Evolutionary conservation across 352 stramenopile genomes (phyloP).

Genomic region (Blastocystis sp.): DNA sequence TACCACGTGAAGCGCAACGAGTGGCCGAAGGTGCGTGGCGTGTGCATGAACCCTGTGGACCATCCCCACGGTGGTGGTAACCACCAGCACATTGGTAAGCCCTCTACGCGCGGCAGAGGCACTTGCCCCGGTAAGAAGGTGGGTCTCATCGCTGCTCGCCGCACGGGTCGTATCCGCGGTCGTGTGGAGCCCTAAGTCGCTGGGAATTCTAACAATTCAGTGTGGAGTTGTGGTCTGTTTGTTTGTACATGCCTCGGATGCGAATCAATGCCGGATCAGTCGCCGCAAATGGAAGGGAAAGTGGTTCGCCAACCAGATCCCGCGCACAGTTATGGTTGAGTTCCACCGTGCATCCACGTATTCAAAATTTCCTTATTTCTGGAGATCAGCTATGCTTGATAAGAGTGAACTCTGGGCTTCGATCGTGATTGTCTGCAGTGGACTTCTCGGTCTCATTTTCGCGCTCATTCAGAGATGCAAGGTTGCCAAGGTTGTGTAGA

Average conservation of each 20-base stretch:
- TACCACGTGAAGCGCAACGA: too few species aligned
- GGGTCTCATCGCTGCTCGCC: constrained; percentile 75
- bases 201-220: background rate
- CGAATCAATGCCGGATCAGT: background rate
- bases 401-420: constrained; percentile 22
- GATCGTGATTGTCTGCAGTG: constrained; percentile 43
- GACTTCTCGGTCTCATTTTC: constrained; percentile 38
- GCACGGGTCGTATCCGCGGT: constrained; percentile 60
- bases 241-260: background rate
- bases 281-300: background rate
- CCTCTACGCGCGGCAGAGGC: too few species aligned
- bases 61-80: too few species aligned
- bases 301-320: constrained; percentile 13
- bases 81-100: too few species aligned
- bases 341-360: constrained; percentile 1
- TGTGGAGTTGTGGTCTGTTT: constrained; percentile 37
- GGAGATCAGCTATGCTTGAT: background rate
- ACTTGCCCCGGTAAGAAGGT: constrained; percentile 76
- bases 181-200: constrained; percentile 56
- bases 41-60: too few species aligned
- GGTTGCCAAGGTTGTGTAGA: constrained; percentile 33
- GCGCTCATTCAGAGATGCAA: constrained; percentile 32
- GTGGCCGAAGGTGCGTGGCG: too few species aligned
- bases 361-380: background rate
- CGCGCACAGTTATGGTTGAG: background rate